phyloP scores from a whole-genome alignment of 1,284 basidiomycete genomes.

The Boletus coffeatus region DNA sequence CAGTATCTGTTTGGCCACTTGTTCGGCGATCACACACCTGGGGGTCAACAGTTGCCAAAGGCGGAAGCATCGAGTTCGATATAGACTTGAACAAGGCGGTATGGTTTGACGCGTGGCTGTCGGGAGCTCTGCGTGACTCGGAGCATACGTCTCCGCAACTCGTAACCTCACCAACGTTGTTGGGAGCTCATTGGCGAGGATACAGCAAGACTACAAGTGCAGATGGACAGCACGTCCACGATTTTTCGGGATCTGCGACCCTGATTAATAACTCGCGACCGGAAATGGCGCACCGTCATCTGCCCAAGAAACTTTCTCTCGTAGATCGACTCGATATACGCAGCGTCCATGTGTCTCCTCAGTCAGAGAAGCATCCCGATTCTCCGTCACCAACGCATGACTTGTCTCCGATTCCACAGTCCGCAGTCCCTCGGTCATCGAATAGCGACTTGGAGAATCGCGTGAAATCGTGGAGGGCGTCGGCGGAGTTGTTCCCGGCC shows the following conservation, averaged over 20 bases:
- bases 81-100: conserved; percentile 64
- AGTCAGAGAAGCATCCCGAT: conserved; percentile 21
- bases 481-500: conserved; percentile 44
- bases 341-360: conserved; percentile 34
- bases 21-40: conserved; percentile 41
- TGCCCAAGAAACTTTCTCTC: conserved; percentile 62
- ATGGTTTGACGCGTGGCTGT: conserved; percentile 69
- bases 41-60: conserved; percentile 42
- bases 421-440: conserved; percentile 48
- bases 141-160: conserved; percentile 32
- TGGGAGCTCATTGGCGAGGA: conserved; percentile 37
- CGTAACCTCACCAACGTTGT: conserved; percentile 35
- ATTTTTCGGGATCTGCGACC: conserved; percentile 24
- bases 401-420: conserved; percentile 58
- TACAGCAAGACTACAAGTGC: conserved; percentile 49
- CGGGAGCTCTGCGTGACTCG: conserved; percentile 33
- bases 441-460: conserved; percentile 47
- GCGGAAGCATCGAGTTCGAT: conserved; percentile 74
- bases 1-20: conserved; percentile 62
- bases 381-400: conserved; percentile 30
- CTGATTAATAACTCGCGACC: conserved; percentile 16
- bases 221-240: conserved; percentile 42
- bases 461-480: conserved; percentile 62
- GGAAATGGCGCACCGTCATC: conserved; percentile 36
- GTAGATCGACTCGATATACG: conserved; percentile 53